These are phyloP conservation scores for Hymenoscyphus repandus DNA, from an alignment of 2,329 filamentous ascomycete species.

Conservation along the genomic window DNA sequence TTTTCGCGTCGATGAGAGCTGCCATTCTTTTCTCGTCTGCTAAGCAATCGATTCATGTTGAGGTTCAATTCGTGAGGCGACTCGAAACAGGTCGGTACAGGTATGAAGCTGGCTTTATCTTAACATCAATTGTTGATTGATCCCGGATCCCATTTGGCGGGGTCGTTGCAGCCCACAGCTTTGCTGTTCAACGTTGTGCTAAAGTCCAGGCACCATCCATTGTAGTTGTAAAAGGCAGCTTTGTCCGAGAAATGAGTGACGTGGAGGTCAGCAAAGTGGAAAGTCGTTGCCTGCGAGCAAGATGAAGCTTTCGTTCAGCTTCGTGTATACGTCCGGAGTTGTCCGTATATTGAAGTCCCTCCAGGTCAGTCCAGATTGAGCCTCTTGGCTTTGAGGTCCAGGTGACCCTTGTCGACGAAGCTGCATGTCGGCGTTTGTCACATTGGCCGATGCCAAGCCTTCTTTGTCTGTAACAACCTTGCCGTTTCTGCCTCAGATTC, in stretches of 20 bases:
- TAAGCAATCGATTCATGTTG: conserved; percentile 61
- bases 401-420: not conserved
- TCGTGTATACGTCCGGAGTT: no score
- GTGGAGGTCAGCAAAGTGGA: no score
- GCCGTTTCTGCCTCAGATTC: not conserved
- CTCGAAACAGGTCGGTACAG: not conserved
- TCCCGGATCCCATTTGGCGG: not conserved
- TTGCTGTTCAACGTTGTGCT: not conserved
- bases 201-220: not conserved
- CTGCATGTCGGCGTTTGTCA: no score
- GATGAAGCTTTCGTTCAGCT: no score
- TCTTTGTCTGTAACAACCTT: not conserved
- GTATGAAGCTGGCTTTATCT: no score
- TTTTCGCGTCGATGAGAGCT: conserved; percentile 46
- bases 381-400: no score
- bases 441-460: no score
- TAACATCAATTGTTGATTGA: not conserved
- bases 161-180: not conserved
- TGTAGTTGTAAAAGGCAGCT: not conserved
- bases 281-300: no score
- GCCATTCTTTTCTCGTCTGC: conserved; percentile 60
- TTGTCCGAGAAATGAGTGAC: not conserved
- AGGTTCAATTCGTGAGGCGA: not conserved
- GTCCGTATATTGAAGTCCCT: no score
- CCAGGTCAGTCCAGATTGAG: no score